Conservation (phyloP, 1,284 basidiomycete genomes). For the Pyrrhoderma lamaoense region DNA sequence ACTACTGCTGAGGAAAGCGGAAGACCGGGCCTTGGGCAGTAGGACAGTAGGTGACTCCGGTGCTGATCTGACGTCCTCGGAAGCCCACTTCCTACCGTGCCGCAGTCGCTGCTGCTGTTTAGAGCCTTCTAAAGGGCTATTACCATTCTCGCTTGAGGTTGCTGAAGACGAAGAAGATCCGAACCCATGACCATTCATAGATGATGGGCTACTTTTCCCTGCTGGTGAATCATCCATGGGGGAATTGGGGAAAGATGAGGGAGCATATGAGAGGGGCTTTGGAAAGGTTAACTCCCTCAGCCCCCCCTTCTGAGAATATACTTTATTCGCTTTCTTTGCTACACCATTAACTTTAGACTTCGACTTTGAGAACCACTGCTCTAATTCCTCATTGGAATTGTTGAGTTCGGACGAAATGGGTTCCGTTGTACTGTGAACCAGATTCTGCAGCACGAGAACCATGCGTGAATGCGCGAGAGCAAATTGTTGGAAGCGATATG, state of each 20-base stretch:
- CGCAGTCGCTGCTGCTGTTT: not conserved
- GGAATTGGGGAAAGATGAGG: not conserved
- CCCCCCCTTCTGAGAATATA: too few species aligned
- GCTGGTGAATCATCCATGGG: not conserved
- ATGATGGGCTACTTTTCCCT: constrained; percentile 5
- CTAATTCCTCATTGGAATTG: constrained; percentile 38
- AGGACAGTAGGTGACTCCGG: not conserved
- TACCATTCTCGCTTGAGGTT: constrained; percentile 11
- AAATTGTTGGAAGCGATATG: constrained; percentile 38
- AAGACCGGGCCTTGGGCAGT: not conserved
- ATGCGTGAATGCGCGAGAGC: constrained; percentile 63
- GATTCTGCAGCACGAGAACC: constrained; percentile 61
- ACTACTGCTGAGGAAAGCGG: too few species aligned
- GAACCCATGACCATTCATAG: constrained; percentile 9
- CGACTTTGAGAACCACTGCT: constrained; percentile 23
- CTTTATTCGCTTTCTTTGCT: too few species aligned
- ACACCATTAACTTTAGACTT: constrained; percentile 20
- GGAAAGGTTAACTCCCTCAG: constrained; percentile 63
- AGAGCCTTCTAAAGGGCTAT: too few species aligned
- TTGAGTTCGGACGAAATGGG: constrained; percentile 31
- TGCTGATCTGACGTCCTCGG: constrained; percentile 7
- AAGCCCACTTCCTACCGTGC: constrained; percentile 13
- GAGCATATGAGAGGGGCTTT: constrained; percentile 43
- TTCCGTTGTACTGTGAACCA: constrained; percentile 43
- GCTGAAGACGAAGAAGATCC: constrained; percentile 18